Evolutionary conservation across 257 asterid species (phyloP).

Genomic region (Parsonsia alboflavescens): DNA sequence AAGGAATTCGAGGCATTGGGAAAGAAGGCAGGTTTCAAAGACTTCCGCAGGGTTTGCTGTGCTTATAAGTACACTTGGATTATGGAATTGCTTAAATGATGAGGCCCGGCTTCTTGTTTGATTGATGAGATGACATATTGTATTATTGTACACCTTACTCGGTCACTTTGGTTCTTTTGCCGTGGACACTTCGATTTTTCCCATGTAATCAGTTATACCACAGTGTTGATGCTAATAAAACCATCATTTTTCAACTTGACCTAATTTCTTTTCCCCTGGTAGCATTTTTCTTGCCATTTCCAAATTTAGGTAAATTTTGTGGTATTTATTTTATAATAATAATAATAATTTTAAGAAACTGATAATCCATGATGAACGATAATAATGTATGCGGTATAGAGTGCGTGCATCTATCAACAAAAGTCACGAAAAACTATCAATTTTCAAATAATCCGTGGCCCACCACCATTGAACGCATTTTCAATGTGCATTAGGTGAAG

Average conservation of each 20-base stretch:
- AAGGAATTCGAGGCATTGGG: conserved; percentile 71
- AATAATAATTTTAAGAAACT: too few relatives aligned
- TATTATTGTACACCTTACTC: neutral
- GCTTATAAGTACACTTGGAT: conserved; percentile 65
- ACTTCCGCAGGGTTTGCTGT: conserved; percentile 46
- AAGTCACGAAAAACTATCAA: too few relatives aligned
- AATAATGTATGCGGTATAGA: too few relatives aligned
- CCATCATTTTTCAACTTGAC: neutral
- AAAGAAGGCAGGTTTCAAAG: conserved; percentile 65
- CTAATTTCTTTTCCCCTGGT: neutral
- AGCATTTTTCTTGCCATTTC: too few relatives aligned
- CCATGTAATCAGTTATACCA: neutral
- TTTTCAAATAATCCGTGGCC: too few relatives aligned
- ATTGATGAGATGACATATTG: neutral
- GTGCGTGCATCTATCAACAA: too few relatives aligned
- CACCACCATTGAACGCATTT: neutral
- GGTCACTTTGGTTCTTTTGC: too few relatives aligned
- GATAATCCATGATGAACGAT: too few relatives aligned
- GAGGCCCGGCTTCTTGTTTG: neutral
- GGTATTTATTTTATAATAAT: too few relatives aligned
- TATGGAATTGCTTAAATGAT: conserved; percentile 59
- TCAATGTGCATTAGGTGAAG: conserved; percentile 7
- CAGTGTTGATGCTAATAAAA: neutral
- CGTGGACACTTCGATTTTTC: too few relatives aligned
- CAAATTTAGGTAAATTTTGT: too few relatives aligned